These are phyloP conservation scores for Prototheca cutis DNA, from an alignment of 163 green algal species.

Conservation along the genomic window DNA sequence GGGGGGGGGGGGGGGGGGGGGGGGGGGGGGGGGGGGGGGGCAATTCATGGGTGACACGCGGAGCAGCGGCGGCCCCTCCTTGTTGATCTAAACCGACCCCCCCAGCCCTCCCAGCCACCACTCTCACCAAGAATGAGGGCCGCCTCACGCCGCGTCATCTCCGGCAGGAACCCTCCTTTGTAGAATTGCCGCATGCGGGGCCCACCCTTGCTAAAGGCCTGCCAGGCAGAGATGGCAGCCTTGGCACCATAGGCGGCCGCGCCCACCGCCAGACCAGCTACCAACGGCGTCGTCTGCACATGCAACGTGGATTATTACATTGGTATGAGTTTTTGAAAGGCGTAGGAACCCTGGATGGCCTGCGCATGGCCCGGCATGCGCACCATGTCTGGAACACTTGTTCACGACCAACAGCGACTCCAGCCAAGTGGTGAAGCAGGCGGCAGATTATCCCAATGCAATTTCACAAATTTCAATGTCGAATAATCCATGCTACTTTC, in stretches of 20 bases:
- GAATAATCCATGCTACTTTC: too few relatives aligned
- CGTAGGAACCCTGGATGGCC: too few relatives aligned
- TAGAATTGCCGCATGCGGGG: constrained; percentile 62
- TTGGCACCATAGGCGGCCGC: constrained; percentile 62
- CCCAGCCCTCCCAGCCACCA: neutral
- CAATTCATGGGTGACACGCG: neutral
- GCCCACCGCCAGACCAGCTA: constrained; percentile 67
- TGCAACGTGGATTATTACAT: neutral
- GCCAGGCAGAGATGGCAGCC: constrained; percentile 47
- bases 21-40: neutral
- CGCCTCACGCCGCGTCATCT: constrained; percentile 93
- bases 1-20: too few relatives aligned
- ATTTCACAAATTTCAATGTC: too few relatives aligned
- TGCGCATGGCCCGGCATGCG: too few relatives aligned
- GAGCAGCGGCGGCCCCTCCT: too few relatives aligned
- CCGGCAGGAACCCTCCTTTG: constrained; percentile 76
- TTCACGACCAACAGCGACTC: too few relatives aligned
- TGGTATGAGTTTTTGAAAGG: too few relatives aligned
- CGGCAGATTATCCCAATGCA: too few relatives aligned
- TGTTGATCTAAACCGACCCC: neutral
- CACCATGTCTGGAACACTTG: too few relatives aligned
- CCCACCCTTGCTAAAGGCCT: constrained; percentile 43
- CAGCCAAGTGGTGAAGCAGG: too few relatives aligned
- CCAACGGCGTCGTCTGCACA: constrained; percentile 64
- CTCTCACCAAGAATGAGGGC: constrained; percentile 71